A percentile compares a stretch with the other conserved stretches of the same genome.
Conservation (phyloP, 352 stramenopile species). For the Thalassiosira mediterranea region DNA sequence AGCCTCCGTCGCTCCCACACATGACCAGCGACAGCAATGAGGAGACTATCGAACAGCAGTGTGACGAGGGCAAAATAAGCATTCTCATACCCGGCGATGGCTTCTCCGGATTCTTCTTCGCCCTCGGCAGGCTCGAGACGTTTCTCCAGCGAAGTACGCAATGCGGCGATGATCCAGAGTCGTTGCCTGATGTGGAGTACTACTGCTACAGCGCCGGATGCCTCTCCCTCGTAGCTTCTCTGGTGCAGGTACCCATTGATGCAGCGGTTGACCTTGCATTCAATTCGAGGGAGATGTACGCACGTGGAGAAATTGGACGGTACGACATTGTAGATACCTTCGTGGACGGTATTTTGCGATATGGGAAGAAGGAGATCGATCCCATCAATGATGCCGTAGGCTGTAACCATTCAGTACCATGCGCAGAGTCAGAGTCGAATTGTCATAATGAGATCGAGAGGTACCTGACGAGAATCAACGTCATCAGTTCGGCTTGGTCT, state of each 20-base stretch:
- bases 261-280: conserved; percentile 42
- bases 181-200: conserved; percentile 28
- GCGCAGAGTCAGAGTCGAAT: too few relatives aligned
- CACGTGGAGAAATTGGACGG: conserved; percentile 44
- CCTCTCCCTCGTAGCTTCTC: conserved; percentile 50
- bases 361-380: conserved; percentile 8
- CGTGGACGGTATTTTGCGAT: conserved; percentile 49
- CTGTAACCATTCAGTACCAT: too few relatives aligned
- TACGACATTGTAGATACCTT: conserved; percentile 55
- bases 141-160: too few relatives aligned
- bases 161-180: too few relatives aligned
- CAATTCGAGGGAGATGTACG: conserved; percentile 37
- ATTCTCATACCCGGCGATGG: conserved; percentile 67
- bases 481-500: conserved; percentile 43
- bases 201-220: conserved; percentile 76
- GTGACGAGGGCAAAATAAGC: too few relatives aligned
- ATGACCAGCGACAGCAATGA: too few relatives aligned
- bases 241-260: conserved; percentile 40
- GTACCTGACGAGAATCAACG: conserved; percentile 34
- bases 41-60: too few relatives aligned
- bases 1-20: too few relatives aligned
- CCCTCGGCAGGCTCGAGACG: conserved; percentile 51
- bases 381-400: too few relatives aligned
- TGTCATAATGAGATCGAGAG: background rate
- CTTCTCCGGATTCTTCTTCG: conserved; percentile 79